Conservation (phyloP, 352 stramenopile species). For the Globisporangium takayamanum region DNA sequence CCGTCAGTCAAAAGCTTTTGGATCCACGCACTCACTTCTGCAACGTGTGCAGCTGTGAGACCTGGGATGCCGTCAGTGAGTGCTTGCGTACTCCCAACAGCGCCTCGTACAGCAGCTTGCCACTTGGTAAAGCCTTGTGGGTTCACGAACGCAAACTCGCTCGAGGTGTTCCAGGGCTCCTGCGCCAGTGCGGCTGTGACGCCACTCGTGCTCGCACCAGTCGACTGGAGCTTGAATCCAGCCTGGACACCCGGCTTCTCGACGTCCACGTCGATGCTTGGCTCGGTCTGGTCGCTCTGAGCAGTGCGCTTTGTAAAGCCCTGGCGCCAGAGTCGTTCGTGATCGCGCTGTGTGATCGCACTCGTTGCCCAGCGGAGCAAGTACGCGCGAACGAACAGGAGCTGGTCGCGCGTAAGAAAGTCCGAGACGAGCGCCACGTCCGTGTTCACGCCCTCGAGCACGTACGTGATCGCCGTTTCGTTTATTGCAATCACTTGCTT, state of each 20-base stretch:
- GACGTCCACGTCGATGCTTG: constrained; percentile 52
- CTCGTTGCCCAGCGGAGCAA: constrained; percentile 44
- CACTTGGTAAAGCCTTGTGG: constrained; percentile 46
- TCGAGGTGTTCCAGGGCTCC: constrained; percentile 40
- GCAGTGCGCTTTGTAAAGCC: constrained; percentile 32
- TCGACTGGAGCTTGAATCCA: constrained; percentile 39
- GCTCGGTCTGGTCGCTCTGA: constrained; percentile 39
- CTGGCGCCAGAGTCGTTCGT: constrained; percentile 57
- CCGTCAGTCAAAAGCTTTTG: constrained; percentile 26
- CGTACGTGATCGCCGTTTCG: constrained; percentile 40
- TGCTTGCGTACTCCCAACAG: constrained; percentile 11
- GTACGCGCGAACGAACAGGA: constrained; percentile 55
- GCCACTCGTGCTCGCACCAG: constrained; percentile 19
- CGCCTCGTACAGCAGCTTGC: constrained; percentile 18
- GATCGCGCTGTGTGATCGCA: constrained; percentile 39
- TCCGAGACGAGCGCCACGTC: constrained; percentile 41
- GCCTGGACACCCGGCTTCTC: constrained; percentile 39
- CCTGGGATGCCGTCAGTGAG: constrained; percentile 19
- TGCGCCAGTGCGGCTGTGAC: constrained; percentile 26
- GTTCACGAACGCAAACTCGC: constrained; percentile 36
- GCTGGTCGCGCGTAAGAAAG: constrained; percentile 48
- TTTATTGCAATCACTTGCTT: constrained; percentile 68
- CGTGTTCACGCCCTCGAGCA: constrained; percentile 56
- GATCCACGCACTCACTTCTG: constrained; percentile 40
- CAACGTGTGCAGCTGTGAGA: constrained; percentile 27